These are phyloP conservation scores for Wickerhamiella azyma DNA, from an alignment of 805 yeast genomes.

Conservation along the genomic window DNA sequence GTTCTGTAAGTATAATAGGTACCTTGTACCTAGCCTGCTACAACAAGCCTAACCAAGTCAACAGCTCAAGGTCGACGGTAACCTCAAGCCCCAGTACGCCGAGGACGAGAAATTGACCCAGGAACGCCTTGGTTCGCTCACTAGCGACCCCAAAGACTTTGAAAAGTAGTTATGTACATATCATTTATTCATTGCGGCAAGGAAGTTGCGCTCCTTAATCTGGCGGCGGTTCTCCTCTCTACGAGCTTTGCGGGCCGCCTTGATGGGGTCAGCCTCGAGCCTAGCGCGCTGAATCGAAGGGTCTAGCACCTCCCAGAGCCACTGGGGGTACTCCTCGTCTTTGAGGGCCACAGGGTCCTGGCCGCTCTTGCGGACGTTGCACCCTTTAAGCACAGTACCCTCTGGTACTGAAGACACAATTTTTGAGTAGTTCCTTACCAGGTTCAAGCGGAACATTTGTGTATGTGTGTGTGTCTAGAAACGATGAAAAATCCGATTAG, in stretches of 20 bases:
- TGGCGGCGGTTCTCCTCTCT: slow-evolving; percentile 52
- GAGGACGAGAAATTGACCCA: slow-evolving; percentile 13
- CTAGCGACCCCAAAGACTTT: background rate
- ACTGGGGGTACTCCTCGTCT: slow-evolving; percentile 81
- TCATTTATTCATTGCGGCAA: slow-evolving; percentile 36
- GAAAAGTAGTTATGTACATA: background rate
- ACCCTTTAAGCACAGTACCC: slow-evolving; percentile 48
- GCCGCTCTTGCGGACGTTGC: slow-evolving; percentile 67
- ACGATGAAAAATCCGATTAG: background rate
- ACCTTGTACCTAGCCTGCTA: no score
- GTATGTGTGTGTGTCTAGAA: no score
- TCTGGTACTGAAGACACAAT: slow-evolving; percentile 32
- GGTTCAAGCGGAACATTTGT: background rate
- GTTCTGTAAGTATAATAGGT: slow-evolving; percentile 17
- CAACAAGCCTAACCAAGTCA: slow-evolving; percentile 14
- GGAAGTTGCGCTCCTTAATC: slow-evolving; percentile 69
- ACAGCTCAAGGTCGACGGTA: slow-evolving; percentile 20
- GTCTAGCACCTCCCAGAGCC: slow-evolving; percentile 86
- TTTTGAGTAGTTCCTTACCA: slow-evolving; percentile 5
- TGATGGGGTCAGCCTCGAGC: slow-evolving; percentile 46
- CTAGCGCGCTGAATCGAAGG: slow-evolving; percentile 42
- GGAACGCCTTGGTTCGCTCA: slow-evolving; percentile 13
- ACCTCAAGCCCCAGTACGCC: slow-evolving; percentile 19
- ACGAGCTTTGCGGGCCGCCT: slow-evolving; percentile 55
- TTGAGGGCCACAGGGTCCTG: slow-evolving; percentile 78